A percentile compares a stretch with the other conserved stretches of the same genome.
These are phyloP conservation scores for Tricholoma sp. DNA, from an alignment of 768 basidiomycete genomes.

Conservation along the genomic window DNA sequence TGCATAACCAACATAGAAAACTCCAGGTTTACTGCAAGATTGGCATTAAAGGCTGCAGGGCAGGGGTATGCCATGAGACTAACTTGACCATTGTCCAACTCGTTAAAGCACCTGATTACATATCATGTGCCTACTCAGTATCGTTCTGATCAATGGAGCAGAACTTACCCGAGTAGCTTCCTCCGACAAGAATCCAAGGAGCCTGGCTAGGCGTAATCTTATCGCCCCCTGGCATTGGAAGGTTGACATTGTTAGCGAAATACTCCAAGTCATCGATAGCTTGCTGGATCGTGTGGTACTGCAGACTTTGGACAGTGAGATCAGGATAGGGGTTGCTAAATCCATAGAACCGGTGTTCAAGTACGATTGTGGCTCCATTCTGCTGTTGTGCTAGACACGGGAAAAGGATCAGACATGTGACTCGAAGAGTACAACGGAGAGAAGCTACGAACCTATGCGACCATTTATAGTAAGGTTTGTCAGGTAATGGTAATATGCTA, in stretches of 20 bases:
- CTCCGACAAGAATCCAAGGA: slow-evolving; percentile 48
- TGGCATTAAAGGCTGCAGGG: not conserved
- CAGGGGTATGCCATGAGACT: slow-evolving; percentile 12
- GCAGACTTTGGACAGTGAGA: slow-evolving; percentile 52
- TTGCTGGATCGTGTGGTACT: slow-evolving; percentile 64
- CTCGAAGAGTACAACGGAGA: not conserved
- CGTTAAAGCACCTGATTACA: slow-evolving; percentile 31
- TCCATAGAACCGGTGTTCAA: slow-evolving; percentile 76
- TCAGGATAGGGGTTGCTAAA: slow-evolving; percentile 66
- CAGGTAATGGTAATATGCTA: slow-evolving; percentile 50
- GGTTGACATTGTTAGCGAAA: slow-evolving; percentile 59
- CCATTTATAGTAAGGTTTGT: slow-evolving; percentile 63
- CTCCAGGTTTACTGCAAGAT: slow-evolving; percentile 45
- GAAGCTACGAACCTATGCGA: slow-evolving; percentile 33
- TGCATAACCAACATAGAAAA: slow-evolving; percentile 63
- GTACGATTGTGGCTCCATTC: slow-evolving; percentile 54
- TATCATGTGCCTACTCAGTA: not conserved
- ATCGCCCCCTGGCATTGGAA: slow-evolving; percentile 65
- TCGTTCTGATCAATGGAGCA: not conserved
- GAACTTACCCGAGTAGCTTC: slow-evolving; percentile 42
- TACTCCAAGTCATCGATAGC: slow-evolving; percentile 69
- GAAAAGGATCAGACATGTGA: not conserved
- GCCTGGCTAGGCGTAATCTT: slow-evolving; percentile 50
- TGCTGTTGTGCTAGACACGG: slow-evolving; percentile 51
- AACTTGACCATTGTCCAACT: slow-evolving; percentile 70